Percentiles rank a stretch among this genome's conserved stretches.
phyloP scores from a whole-genome alignment of 2,329 filamentous ascomycete genomes.

The Cadophora malorum region DNA sequence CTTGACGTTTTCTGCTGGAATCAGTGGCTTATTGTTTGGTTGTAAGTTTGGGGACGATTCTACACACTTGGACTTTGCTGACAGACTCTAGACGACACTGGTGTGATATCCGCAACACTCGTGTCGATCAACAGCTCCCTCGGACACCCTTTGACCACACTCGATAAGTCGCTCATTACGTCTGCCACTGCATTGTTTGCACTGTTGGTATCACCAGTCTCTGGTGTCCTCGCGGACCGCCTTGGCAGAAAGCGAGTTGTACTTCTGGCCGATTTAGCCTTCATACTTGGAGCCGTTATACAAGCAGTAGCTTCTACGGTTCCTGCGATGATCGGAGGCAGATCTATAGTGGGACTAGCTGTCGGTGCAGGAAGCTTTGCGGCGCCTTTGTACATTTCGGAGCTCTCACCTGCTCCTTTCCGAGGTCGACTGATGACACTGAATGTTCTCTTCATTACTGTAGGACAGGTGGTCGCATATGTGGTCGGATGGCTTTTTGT shows the following conservation, averaged over 20 bases:
- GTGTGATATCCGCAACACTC: constrained; percentile 72
- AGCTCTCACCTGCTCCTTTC: constrained; percentile 78
- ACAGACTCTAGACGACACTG: constrained; percentile 39
- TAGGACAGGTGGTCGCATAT: constrained; percentile 90
- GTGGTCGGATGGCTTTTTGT: constrained; percentile 79
- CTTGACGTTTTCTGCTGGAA: constrained; percentile 68
- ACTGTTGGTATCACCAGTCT: constrained; percentile 66
- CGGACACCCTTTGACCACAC: constrained; percentile 59
- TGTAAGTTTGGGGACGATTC: constrained; percentile 53
- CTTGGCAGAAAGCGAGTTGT: constrained; percentile 68
- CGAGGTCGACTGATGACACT: constrained; percentile 83
- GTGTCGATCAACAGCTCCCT: constrained; percentile 68
- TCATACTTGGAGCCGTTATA: constrained; percentile 68
- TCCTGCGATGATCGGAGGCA: constrained; percentile 67
- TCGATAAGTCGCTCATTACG: constrained; percentile 75
- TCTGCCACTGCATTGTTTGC: constrained; percentile 73
- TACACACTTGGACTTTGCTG: neutral
- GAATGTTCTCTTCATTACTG: constrained; percentile 81
- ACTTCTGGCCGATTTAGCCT: constrained; percentile 69
- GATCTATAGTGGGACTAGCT: constrained; percentile 73
- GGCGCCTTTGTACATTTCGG: constrained; percentile 86
- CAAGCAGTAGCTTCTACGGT: constrained; percentile 68
- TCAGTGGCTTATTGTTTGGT: constrained; percentile 72
- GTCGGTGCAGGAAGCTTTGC: constrained; percentile 83
- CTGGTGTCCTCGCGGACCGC: constrained; percentile 67